Evolutionary conservation across 1,139 yeast genomes (phyloP).

Genomic region (Magnusiomyces suaveolens): DNA sequence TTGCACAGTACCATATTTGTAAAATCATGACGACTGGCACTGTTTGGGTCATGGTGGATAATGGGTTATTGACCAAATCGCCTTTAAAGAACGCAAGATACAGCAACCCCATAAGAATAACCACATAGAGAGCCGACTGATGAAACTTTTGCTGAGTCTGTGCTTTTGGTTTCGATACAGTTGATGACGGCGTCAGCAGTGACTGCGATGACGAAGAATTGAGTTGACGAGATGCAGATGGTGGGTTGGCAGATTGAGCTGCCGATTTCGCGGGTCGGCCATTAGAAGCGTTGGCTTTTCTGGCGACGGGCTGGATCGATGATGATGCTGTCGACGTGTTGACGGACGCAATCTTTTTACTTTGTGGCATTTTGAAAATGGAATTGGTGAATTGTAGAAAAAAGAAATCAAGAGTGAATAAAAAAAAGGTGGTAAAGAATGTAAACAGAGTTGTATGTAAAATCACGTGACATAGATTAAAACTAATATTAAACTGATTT

Average conservation of each 20-base stretch:
- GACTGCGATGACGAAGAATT: neutral
- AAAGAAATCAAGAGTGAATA: too few species aligned
- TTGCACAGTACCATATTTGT: conserved; percentile 24
- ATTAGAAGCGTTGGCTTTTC: neutral
- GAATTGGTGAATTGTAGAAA: too few species aligned
- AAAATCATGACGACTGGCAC: conserved; percentile 19
- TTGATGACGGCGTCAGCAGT: too few species aligned
- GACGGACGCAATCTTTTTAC: too few species aligned
- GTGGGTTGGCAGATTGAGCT: neutral
- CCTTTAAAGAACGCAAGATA: conserved; percentile 15
- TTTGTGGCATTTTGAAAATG: too few species aligned
- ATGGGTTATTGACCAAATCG: conserved; percentile 17
- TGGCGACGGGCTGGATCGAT: neutral
- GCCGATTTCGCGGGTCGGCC: neutral
- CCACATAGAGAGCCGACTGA: conserved; percentile 10
- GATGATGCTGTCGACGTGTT: neutral
- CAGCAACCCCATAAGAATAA: conserved; percentile 6
- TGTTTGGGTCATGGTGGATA: conserved; percentile 20
- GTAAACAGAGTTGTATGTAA: too few species aligned
- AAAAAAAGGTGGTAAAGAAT: too few species aligned
- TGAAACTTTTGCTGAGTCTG: conserved; percentile 9
- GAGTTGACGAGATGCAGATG: neutral
- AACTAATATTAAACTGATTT: too few species aligned
- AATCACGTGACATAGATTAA: too few species aligned
- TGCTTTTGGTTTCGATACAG: neutral